A percentile compares a stretch with the other conserved stretches of the same genome.
Evolutionary conservation across 441 rosid species (phyloP).

Genomic region (Jatropha podagrica): DNA sequence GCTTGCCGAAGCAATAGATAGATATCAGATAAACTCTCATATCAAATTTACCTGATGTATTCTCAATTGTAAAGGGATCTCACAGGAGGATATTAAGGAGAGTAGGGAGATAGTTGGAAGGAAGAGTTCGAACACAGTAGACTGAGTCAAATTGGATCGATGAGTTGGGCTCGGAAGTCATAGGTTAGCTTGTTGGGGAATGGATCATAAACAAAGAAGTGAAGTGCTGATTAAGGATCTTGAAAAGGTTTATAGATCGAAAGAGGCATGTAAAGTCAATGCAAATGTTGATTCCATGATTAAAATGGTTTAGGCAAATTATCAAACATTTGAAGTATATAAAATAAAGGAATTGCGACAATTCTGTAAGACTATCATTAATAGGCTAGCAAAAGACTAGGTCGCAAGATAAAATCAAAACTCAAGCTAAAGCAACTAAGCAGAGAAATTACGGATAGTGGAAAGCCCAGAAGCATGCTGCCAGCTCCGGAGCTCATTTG

Average conservation of each 20-base stretch:
- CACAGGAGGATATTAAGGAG: constrained; percentile 57
- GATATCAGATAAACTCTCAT: too few species aligned
- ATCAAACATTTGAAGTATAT: constrained; percentile 46
- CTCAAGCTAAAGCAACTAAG: too few species aligned
- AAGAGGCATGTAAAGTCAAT: constrained; percentile 41
- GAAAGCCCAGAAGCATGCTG: too few species aligned
- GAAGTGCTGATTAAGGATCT: constrained; percentile 37
- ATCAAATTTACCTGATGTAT: too few species aligned
- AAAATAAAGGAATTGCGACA: too few species aligned
- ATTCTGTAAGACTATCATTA: too few species aligned
- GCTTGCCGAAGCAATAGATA: too few species aligned
- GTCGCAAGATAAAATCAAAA: too few species aligned
- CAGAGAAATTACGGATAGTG: too few species aligned
- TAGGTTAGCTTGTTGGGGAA: constrained; percentile 67
- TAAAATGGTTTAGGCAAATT: constrained; percentile 15
- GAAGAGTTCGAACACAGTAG: constrained; percentile 49
- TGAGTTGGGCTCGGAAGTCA: constrained; percentile 62
- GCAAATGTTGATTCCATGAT: not conserved
- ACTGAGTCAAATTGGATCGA: constrained; percentile 60
- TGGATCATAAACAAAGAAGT: constrained; percentile 56
- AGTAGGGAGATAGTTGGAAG: constrained; percentile 29
- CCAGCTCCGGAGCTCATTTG: too few species aligned
- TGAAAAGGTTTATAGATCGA: constrained; percentile 23
- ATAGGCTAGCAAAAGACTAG: too few species aligned
- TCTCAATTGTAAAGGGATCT: constrained; percentile 59